phyloP scores from a whole-genome alignment of 2,329 filamentous ascomycete species.

The Phoma sp. region DNA sequence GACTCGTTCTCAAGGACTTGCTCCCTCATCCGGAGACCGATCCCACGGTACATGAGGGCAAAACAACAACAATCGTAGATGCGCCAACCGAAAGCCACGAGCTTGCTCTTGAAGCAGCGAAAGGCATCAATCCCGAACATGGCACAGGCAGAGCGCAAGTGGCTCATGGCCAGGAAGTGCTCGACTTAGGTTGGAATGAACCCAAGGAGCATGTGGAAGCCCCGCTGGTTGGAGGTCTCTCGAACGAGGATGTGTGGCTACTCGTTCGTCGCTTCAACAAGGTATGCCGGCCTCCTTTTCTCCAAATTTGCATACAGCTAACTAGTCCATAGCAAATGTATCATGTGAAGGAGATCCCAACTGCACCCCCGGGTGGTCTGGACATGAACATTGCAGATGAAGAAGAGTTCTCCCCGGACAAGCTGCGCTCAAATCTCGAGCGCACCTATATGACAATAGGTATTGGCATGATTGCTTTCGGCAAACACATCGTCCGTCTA shows the following conservation, averaged over 20 bases:
- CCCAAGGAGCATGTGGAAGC: constrained; percentile 60
- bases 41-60: constrained; percentile 36
- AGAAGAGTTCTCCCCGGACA: constrained; percentile 85
- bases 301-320: constrained; percentile 19
- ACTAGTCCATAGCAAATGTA: constrained; percentile 61
- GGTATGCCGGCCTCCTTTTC: constrained; percentile 44
- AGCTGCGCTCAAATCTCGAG: constrained; percentile 78
- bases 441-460: constrained; percentile 81
- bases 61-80: constrained; percentile 45
- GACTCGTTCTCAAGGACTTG: constrained; percentile 46
- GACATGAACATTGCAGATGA: constrained; percentile 83
- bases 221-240: constrained; percentile 69
- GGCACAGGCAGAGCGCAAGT: constrained; percentile 55
- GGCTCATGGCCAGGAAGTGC: constrained; percentile 59
- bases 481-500: constrained; percentile 77
- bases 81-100: constrained; percentile 56
- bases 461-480: constrained; percentile 67
- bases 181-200: constrained; percentile 73
- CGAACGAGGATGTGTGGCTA: constrained; percentile 76
- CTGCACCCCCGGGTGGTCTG: constrained; percentile 68
- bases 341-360: constrained; percentile 71
- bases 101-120: constrained; percentile 49
- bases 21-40: constrained; percentile 44
- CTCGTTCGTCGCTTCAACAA: constrained; percentile 77
- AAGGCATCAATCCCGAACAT: constrained; percentile 47